phyloP scores from a whole-genome alignment of 2,329 filamentous ascomycete genomes.

The Apiospora arundinis region DNA sequence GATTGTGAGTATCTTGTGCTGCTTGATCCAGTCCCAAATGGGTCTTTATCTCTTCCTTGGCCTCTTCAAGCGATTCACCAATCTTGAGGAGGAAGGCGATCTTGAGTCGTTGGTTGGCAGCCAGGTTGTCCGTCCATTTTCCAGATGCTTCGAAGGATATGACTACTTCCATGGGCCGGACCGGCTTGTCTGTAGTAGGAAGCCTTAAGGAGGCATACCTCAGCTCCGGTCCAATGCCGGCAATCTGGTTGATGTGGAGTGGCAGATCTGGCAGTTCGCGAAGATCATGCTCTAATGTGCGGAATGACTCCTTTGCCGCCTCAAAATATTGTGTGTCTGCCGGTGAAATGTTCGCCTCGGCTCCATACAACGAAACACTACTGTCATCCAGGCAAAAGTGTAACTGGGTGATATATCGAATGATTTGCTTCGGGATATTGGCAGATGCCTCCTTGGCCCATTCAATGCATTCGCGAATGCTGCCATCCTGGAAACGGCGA shows the following conservation, averaged over 20 bases:
- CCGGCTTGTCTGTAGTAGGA: constrained; percentile 52
- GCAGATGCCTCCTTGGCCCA: constrained; percentile 73
- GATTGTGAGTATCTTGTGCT: constrained; percentile 72
- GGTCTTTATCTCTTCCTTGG: constrained; percentile 65
- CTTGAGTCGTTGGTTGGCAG: constrained; percentile 92
- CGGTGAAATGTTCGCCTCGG: constrained; percentile 52
- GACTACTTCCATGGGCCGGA: constrained; percentile 74
- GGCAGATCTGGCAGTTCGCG: constrained; percentile 82
- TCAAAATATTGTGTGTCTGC: constrained; percentile 68
- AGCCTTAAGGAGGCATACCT: constrained; percentile 72
- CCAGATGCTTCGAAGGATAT: constrained; percentile 93
- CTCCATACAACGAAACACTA: constrained; percentile 48
- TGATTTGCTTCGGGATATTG: constrained; percentile 69
- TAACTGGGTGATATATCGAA: constrained; percentile 71
- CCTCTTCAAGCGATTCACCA: constrained; percentile 70
- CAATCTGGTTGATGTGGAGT: constrained; percentile 82
- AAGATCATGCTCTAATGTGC: constrained; percentile 76
- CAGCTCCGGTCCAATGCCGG: constrained; percentile 73
- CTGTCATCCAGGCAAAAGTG: constrained; percentile 67
- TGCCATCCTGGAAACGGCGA: constrained; percentile 92
- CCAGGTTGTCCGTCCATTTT: constrained; percentile 91
- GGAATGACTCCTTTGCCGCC: constrained; percentile 72
- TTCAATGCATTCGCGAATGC: constrained; percentile 88
- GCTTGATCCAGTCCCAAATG: constrained; percentile 84
- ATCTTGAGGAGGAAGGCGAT: constrained; percentile 86